phyloP scores from a whole-genome alignment of 225 moss, liverwort and hornwort species.

The Anthoceros angustus region DNA sequence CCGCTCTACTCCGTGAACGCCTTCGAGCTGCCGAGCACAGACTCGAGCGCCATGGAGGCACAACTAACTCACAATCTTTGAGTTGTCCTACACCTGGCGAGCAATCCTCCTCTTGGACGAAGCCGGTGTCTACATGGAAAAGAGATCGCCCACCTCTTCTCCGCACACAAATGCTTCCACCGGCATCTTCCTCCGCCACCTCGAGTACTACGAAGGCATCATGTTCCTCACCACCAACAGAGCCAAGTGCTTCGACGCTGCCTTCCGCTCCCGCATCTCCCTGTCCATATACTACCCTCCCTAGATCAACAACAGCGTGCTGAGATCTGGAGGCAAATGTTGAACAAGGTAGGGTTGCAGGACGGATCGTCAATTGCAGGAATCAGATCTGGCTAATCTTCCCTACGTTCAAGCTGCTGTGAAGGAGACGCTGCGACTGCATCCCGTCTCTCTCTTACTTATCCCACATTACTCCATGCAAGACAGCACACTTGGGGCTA shows the following conservation, averaged over 20 bases:
- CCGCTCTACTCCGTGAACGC: conserved; percentile 14
- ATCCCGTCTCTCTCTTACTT: no score
- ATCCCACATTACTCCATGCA: no score
- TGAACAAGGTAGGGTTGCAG: not conserved
- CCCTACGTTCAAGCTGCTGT: no score
- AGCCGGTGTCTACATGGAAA: conserved; percentile 13
- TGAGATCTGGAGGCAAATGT: conserved; percentile 17
- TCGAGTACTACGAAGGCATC: conserved; percentile 29
- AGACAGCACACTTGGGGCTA: no score
- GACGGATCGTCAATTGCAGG: no score
- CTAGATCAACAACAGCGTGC: not conserved
- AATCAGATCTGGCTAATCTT: no score
- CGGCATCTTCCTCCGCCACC: conserved; percentile 17
- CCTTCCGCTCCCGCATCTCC: conserved; percentile 29
- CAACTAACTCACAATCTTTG: conserved; percentile 7
- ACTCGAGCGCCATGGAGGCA: conserved; percentile 1
- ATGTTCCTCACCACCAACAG: conserved; percentile 31
- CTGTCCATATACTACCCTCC: conserved; percentile 11
- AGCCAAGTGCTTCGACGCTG: conserved; percentile 9
- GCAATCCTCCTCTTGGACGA: conserved; percentile 16
- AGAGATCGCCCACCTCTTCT: not conserved
- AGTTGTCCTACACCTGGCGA: conserved; percentile 9
- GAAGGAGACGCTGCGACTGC: no score
- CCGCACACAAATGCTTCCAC: conserved; percentile 20
- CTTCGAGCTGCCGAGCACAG: conserved; percentile 10